Evolutionary conservation across 495 filamentous ascomycete genomes (phyloP).

Genomic region (Chaetomium fimeti): DNA sequence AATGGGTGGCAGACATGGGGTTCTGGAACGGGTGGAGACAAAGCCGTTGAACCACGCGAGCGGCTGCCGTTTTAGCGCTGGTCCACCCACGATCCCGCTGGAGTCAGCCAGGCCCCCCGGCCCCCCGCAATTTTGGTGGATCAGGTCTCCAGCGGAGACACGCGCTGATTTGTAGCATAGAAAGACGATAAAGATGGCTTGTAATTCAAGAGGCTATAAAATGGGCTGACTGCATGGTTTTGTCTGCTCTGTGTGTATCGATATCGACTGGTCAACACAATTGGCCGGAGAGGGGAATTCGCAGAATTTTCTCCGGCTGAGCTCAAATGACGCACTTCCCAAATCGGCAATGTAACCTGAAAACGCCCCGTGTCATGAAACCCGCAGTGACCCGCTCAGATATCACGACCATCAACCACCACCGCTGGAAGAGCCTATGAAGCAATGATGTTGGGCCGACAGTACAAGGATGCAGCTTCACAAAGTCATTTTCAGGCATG

Average conservation of each 20-base stretch:
- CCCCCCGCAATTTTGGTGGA: background rate
- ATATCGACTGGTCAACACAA: background rate
- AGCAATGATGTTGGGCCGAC: no score
- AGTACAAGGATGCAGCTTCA: no score
- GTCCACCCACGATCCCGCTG: background rate
- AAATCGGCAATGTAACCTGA: background rate
- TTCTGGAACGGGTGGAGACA: constrained; percentile 5
- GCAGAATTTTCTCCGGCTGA: background rate
- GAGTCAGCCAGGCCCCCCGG: background rate
- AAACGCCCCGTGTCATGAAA: background rate
- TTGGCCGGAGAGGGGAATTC: background rate
- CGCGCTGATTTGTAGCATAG: constrained; percentile 2
- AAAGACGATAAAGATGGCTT: constrained; percentile 10
- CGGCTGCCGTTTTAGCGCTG: constrained; percentile 5
- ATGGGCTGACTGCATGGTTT: background rate
- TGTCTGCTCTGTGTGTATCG: background rate
- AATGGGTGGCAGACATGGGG: background rate
- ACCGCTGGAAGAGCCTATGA: no score
- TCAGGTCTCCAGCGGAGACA: background rate
- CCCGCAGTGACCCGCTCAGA: no score
- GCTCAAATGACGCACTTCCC: background rate
- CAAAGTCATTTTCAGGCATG: no score
- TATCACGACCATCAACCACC: background rate
- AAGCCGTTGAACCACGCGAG: constrained; percentile 9
- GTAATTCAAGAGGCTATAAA: background rate